Evolutionary conservation across 2,329 filamentous ascomycete genomes (phyloP).

Genomic region (Exophiala viscosa): DNA sequence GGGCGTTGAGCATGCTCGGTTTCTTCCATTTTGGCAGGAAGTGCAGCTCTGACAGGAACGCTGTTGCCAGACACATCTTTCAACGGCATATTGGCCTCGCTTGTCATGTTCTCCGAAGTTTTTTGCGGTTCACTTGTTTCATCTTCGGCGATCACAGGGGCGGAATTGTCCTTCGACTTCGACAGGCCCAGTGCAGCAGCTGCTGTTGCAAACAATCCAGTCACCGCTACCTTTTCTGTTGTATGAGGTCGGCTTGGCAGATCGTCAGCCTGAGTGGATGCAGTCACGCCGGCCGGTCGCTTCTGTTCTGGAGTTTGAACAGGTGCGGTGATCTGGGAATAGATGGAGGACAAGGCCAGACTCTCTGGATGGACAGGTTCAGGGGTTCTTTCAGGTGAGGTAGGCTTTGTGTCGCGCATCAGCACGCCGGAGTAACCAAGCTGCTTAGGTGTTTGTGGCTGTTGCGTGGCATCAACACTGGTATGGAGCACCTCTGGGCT

Average conservation of each 20-base stretch:
- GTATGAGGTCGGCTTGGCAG: constrained; percentile 34
- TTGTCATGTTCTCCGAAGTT: constrained; percentile 35
- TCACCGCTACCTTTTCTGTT: constrained; percentile 32
- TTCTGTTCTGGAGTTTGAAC: constrained; percentile 26
- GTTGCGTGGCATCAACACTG: background rate
- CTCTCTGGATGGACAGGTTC: constrained; percentile 17
- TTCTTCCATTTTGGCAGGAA: background rate
- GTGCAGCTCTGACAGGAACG: constrained; percentile 29
- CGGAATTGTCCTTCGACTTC: constrained; percentile 33
- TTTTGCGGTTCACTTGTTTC: constrained; percentile 56
- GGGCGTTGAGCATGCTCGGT: constrained; percentile 9
- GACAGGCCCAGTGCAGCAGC: constrained; percentile 24
- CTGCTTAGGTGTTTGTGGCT: constrained; percentile 17
- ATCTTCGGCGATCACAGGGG: constrained; percentile 59
- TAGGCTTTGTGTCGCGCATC: constrained; percentile 24
- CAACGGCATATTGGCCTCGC: constrained; percentile 46
- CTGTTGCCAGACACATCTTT: constrained; percentile 62
- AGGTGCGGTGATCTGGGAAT: constrained; percentile 32
- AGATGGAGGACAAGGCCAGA: constrained; percentile 33
- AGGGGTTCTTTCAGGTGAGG: constrained; percentile 17
- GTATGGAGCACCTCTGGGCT: constrained; percentile 40
- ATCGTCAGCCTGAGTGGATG: constrained; percentile 25
- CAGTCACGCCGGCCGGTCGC: constrained; percentile 34
- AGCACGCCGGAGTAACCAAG: constrained; percentile 33
- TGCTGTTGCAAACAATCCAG: constrained; percentile 24